Conservation (phyloP, 768 basidiomycete genomes). For the Kwoniella dejecticola region DNA sequence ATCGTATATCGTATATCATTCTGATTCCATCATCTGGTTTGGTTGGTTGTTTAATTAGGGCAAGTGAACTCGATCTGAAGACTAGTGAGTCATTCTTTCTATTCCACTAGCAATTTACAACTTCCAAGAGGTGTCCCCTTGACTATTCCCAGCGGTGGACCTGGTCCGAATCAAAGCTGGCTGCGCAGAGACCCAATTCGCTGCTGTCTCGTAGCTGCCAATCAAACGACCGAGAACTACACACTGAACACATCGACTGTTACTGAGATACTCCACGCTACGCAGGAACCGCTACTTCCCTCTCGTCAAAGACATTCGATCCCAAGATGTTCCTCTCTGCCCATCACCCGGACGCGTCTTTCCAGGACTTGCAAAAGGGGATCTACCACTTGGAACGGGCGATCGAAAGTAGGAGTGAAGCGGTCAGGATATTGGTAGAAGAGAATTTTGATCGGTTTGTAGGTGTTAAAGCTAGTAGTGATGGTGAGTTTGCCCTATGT, state of each 20-base stretch:
- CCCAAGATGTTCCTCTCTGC: conserved; percentile 89
- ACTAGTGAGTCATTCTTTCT: conserved; percentile 26
- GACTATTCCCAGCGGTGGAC: too few relatives aligned
- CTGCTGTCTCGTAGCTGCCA: not conserved
- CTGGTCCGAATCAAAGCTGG: too few relatives aligned
- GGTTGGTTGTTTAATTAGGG: too few relatives aligned
- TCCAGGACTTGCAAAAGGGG: conserved; percentile 82
- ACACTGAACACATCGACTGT: too few relatives aligned
- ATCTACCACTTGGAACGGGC: conserved; percentile 72
- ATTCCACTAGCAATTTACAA: too few relatives aligned
- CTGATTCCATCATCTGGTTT: too few relatives aligned
- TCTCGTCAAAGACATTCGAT: conserved; percentile 92
- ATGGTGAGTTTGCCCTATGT: conserved; percentile 62
- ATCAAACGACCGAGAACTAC: too few relatives aligned
- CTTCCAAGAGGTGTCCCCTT: too few relatives aligned
- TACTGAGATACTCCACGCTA: too few relatives aligned
- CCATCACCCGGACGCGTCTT: conserved; percentile 92
- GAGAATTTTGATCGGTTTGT: conserved; percentile 98
- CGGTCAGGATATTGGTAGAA: conserved; percentile 91
- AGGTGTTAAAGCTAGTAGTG: conserved; percentile 94
- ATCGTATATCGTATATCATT: too few relatives aligned
- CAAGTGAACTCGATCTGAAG: conserved; percentile 73
- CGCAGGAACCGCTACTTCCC: conserved; percentile 78
- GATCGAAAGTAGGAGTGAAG: conserved; percentile 88
- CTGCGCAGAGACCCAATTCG: too few relatives aligned